Evolutionary conservation across 768 basidiomycete species (phyloP).

Genomic region (Termitomyces eurrhizus): DNA sequence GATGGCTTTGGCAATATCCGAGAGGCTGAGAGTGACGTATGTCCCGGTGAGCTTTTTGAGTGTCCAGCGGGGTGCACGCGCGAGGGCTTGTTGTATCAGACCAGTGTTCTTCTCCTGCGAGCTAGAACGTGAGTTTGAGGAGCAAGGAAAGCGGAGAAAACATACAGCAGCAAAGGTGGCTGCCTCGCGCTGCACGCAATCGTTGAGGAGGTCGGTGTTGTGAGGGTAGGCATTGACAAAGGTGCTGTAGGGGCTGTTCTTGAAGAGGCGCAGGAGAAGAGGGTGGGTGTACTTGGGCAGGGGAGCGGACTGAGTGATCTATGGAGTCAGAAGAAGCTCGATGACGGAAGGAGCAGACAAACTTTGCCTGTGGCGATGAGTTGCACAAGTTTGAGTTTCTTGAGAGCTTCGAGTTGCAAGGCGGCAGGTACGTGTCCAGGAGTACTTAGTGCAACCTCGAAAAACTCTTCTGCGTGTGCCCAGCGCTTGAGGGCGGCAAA

Average conservation of each 20-base stretch:
- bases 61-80: constrained; percentile 71
- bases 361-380: constrained; percentile 77
- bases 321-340: not conserved
- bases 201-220: constrained; percentile 38
- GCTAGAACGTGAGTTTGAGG: not conserved
- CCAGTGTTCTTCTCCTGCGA: constrained; percentile 70
- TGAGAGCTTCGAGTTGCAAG: constrained; percentile 82
- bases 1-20: constrained; percentile 62
- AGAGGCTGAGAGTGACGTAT: constrained; percentile 72
- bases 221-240: constrained; percentile 68
- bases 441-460: constrained; percentile 73
- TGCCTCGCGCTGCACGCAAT: constrained; percentile 52
- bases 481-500: constrained; percentile 63
- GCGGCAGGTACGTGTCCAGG: constrained; percentile 57
- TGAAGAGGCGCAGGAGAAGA: constrained; percentile 55
- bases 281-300: constrained; percentile 76
- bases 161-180: constrained; percentile 51
- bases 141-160: not conserved
- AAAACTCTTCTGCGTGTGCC: constrained; percentile 67
- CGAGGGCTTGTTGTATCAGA: constrained; percentile 60
- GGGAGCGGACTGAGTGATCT: constrained; percentile 30
- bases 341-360: constrained; percentile 3
- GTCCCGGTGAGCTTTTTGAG: constrained; percentile 80
- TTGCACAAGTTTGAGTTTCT: constrained; percentile 79
- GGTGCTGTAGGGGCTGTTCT: constrained; percentile 58